phyloP scores from a whole-genome alignment of 805 yeast species.

The Yamadazyma phyllophila region DNA sequence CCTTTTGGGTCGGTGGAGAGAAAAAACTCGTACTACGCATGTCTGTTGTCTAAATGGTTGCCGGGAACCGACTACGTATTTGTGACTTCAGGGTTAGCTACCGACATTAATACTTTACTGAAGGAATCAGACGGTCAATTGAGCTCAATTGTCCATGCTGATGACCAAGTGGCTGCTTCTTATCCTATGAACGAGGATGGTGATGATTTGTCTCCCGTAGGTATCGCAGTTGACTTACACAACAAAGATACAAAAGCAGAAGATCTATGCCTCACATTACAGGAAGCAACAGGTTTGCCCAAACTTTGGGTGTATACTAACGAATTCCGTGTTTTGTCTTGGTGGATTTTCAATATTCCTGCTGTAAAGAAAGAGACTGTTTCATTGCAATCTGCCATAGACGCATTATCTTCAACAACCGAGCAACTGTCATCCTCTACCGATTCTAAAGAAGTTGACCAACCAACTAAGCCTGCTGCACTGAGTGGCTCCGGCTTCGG shows the following conservation, averaged over 20 bases:
- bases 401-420: too few relatives aligned
- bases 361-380: constrained; percentile 5
- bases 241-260: constrained; percentile 37
- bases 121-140: constrained; percentile 8
- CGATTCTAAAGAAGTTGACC: too few relatives aligned
- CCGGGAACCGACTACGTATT: constrained; percentile 29
- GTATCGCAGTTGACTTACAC: constrained; percentile 61
- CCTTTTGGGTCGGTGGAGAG: constrained; percentile 53
- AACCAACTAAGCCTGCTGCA: too few relatives aligned
- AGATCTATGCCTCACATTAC: constrained; percentile 59
- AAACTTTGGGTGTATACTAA: constrained; percentile 60
- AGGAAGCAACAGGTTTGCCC: constrained; percentile 61
- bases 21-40: constrained; percentile 44
- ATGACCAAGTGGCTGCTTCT: constrained; percentile 71
- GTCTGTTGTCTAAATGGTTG: constrained; percentile 42
- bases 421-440: too few relatives aligned
- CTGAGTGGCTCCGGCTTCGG: too few relatives aligned
- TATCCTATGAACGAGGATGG: constrained; percentile 68
- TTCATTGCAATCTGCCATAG: constrained; percentile 8
- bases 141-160: constrained; percentile 44
- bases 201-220: constrained; percentile 70
- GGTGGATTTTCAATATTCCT: constrained; percentile 57
- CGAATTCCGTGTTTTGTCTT: constrained; percentile 58
- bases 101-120: constrained; percentile 43
- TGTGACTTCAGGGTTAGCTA: constrained; percentile 60